Conservation (phyloP, 345 rosid genomes). For the Lumnitzera racemosa region DNA sequence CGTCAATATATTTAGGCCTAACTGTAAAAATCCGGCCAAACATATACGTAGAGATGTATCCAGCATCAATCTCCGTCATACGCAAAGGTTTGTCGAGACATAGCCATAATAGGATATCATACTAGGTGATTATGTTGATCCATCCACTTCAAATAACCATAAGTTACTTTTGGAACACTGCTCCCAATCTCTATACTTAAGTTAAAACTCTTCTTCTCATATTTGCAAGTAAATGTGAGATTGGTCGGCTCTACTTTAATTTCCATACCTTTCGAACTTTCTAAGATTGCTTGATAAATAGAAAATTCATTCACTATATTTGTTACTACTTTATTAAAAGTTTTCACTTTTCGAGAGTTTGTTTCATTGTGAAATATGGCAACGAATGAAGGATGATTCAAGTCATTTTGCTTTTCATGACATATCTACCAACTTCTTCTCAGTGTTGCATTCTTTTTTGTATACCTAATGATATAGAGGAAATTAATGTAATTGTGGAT, state of each 20-base stretch:
- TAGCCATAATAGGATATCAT: slow-evolving; percentile 32
- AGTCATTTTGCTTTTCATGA: slow-evolving; percentile 7
- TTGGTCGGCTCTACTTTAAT: slow-evolving; percentile 10
- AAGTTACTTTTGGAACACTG: slow-evolving; percentile 6
- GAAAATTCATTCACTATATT: slow-evolving; percentile 19
- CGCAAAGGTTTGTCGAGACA: too few relatives aligned
- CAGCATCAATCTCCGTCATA: too few relatives aligned
- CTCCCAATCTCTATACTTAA: slow-evolving; percentile 12
- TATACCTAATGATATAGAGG: slow-evolving; percentile 23
- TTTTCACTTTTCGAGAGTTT: slow-evolving; percentile 12
- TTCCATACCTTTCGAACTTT: slow-evolving; percentile 9
- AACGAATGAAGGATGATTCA: slow-evolving; percentile 8
- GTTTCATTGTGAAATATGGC: slow-evolving; percentile 15
- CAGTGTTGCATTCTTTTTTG: slow-evolving; percentile 21
- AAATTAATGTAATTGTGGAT: slow-evolving; percentile 29
- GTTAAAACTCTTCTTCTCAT: slow-evolving; percentile 7
- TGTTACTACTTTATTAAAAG: slow-evolving; percentile 21
- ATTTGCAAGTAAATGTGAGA: slow-evolving; percentile 12
- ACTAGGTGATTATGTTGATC: slow-evolving; percentile 28
- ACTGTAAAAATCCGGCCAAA: too few relatives aligned
- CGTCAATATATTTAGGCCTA: too few relatives aligned
- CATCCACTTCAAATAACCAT: slow-evolving; percentile 32
- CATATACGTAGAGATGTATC: too few relatives aligned
- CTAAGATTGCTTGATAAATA: slow-evolving; percentile 11
- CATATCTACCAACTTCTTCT: slow-evolving; percentile 28